Conservation (phyloP, 306 rosid genomes). For the Quercus rubra region DNA sequence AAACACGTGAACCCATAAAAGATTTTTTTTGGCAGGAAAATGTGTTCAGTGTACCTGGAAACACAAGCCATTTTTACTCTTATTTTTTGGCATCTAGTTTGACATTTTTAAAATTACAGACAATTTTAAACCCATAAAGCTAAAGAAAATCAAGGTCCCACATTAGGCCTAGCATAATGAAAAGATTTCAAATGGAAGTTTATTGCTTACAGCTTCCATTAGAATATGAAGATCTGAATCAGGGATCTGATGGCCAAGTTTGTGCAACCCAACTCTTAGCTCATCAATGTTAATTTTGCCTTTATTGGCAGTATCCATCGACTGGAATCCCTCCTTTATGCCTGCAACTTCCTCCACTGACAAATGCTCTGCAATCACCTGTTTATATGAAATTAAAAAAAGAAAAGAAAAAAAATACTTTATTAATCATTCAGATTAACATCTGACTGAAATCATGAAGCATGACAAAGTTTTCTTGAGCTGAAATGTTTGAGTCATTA, state of each 20-base stretch:
- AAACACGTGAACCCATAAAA: not conserved
- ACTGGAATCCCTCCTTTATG: conserved; percentile 70
- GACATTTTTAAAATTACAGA: not conserved
- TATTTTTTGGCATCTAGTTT: conserved; percentile 9
- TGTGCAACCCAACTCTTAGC: conserved; percentile 72
- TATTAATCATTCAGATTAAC: conserved; percentile 3
- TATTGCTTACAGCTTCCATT: conserved; percentile 90
- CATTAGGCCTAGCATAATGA: not conserved
- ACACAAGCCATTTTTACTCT: not conserved
- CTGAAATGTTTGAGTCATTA: conserved; percentile 35
- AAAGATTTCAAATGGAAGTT: conserved; percentile 15
- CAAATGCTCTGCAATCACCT: conserved; percentile 96
- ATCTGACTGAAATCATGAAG: conserved; percentile 2
- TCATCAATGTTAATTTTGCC: conserved; percentile 85
- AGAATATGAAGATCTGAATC: conserved; percentile 73
- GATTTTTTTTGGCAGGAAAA: not conserved
- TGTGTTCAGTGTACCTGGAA: not conserved
- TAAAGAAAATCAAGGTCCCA: not conserved
- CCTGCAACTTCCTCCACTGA: conserved; percentile 92
- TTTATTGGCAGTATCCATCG: conserved; percentile 66
- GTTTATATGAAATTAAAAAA: conserved; percentile 27
- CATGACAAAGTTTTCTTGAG: not conserved
- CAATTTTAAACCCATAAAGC: not conserved
- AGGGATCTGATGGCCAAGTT: conserved; percentile 77
- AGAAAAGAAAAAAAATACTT: not conserved